These are phyloP conservation scores for Mollisiaceae sp. DNA, from an alignment of 2,329 filamentous ascomycete genomes.

Conservation along the genomic window DNA sequence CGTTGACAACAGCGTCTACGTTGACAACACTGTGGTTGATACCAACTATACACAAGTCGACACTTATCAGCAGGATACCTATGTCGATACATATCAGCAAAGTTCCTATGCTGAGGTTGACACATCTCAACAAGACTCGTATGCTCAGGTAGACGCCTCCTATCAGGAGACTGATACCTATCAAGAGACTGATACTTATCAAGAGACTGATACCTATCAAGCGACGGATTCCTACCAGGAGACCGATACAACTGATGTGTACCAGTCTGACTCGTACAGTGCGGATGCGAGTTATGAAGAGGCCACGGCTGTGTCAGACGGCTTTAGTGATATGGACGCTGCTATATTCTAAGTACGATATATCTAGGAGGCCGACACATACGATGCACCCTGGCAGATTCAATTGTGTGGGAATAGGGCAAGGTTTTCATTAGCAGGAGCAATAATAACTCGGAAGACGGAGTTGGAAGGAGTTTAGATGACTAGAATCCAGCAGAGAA, in stretches of 20 bases:
- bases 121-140: background rate
- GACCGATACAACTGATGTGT: no score
- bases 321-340: background rate
- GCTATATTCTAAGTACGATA: background rate
- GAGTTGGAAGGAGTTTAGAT: background rate
- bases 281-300: no score
- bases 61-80: constrained; percentile 2
- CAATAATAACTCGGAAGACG: background rate
- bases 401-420: no score
- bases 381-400: no score
- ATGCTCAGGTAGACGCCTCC: background rate
- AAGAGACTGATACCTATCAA: background rate
- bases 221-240: background rate
- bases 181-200: background rate
- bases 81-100: constrained; percentile 3
- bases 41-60: background rate
- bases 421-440: background rate
- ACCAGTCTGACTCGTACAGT: no score
- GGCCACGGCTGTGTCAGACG: no score
- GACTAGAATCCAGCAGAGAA: background rate
- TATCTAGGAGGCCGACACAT: no score
- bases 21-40: background rate
- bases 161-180: constrained; percentile 1
- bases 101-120: background rate
- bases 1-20: background rate